These are phyloP conservation scores for Verticillium albo-atrum DNA, from an alignment of 2,329 filamentous ascomycete species.

Conservation along the genomic window DNA sequence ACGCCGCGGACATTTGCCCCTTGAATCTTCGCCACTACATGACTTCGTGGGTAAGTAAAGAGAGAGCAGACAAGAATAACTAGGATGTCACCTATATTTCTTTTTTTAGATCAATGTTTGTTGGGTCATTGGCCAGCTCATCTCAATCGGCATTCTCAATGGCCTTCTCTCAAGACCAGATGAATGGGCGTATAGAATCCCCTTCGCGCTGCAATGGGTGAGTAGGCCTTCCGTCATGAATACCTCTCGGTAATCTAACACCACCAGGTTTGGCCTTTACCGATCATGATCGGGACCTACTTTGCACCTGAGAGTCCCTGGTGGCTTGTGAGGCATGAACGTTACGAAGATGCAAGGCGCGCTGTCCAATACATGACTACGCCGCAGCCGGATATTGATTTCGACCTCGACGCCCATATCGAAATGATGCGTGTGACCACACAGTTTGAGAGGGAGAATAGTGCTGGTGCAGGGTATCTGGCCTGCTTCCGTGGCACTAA, in stretches of 20 bases:
- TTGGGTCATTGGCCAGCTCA: conserved; percentile 35
- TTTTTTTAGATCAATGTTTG: conserved; percentile 29
- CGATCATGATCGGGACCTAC: conserved; percentile 27
- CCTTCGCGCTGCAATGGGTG: conserved; percentile 43
- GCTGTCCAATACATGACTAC: conserved; percentile 19
- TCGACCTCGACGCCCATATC: conserved; percentile 28
- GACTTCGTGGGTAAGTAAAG: conserved; percentile 34
- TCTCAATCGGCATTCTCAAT: conserved; percentile 32
- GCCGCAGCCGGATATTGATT: conserved; percentile 13
- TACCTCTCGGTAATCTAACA: background rate
- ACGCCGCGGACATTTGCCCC: conserved; percentile 32
- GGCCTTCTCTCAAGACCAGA: conserved; percentile 25
- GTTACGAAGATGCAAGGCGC: conserved; percentile 22
- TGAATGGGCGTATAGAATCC: conserved; percentile 36
- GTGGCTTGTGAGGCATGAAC: conserved; percentile 37
- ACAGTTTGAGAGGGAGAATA: conserved; percentile 26
- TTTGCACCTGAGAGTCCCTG: conserved; percentile 41
- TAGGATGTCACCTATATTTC: no score
- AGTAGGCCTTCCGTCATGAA: conserved; percentile 7
- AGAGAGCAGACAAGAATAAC: no score
- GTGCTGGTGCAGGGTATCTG: conserved; percentile 26
- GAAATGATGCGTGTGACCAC: conserved; percentile 39
- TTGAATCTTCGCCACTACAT: conserved; percentile 28
- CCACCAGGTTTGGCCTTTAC: conserved; percentile 27
- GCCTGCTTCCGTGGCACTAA: conserved; percentile 40